These are phyloP conservation scores for Priceomyces castillae DNA, from an alignment of 805 yeast species.

Conservation along the genomic window DNA sequence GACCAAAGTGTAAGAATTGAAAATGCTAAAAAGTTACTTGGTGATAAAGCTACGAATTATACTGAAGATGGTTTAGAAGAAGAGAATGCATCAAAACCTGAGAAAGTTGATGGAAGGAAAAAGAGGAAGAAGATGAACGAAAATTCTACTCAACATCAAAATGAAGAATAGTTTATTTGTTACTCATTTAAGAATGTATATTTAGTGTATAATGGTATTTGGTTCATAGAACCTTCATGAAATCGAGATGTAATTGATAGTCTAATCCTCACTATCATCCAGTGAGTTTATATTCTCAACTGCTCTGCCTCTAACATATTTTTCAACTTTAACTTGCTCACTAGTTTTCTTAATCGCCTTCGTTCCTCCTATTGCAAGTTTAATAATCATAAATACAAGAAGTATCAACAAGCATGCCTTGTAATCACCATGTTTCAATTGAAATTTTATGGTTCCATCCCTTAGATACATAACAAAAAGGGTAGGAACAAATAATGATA, in stretches of 20 bases:
- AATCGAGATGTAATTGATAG: not conserved
- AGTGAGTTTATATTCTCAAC: slow-evolving; percentile 39
- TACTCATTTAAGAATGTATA: not conserved
- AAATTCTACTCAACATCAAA: not conserved
- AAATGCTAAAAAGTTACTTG: slow-evolving; percentile 40
- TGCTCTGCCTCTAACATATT: slow-evolving; percentile 56
- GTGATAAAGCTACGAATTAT: slow-evolving; percentile 18
- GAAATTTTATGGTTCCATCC: not conserved
- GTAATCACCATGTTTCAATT: not conserved
- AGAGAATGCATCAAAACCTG: slow-evolving; percentile 5
- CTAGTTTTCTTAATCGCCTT: not conserved
- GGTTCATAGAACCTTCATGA: not conserved
- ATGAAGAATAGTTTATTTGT: not conserved
- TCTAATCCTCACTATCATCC: slow-evolving; percentile 6
- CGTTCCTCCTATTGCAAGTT: not conserved
- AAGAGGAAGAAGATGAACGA: slow-evolving; percentile 6
- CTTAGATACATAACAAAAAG: not conserved
- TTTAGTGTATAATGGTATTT: not conserved
- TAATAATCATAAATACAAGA: not conserved
- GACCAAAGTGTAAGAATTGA: slow-evolving; percentile 38
- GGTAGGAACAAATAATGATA: not conserved
- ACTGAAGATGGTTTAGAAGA: slow-evolving; percentile 19
- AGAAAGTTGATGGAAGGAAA: slow-evolving; percentile 8
- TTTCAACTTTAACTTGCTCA: slow-evolving; percentile 54
- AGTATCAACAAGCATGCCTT: not conserved